Base-by-base conservation (phyloP, 164 flowering plant genomes). In the Paratinospora sagittata region DNA sequence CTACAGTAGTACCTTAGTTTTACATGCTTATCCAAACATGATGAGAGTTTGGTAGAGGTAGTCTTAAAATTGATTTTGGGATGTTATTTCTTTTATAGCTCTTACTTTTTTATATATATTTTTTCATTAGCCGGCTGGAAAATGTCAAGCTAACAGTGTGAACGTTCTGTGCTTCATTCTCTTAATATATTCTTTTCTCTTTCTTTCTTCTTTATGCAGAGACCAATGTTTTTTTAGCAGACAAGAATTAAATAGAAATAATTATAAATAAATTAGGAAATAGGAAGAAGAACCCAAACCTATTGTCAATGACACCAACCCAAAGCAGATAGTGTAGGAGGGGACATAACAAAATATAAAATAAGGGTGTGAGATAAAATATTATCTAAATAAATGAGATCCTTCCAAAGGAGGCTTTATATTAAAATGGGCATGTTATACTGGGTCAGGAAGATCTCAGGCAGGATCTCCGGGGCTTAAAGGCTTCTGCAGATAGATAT, bases 391-490 rank as follows among this genome's bases (percentile, higher is more conserved):
- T 73, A 23, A 65, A 33, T 67, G 61, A 64, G 78, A 78, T 71
- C 71, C 80, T 77, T 83, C 82, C 83, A 78, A 78, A 75, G 68
- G 68, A 77, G 79, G 74, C 76, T 73, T 72, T 72, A 70, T 76
- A 71, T 45, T 71, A 75, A 72, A 74, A 57, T 72, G 61, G 70
- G 77, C 81, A 82, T 80, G 85, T 75, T 80, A 78, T 73, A 65
- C 71, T 84, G 81, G 88, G 85, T 85, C 84, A 78, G 86, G 84
- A 79, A 84, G 85, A 83, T 85, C 86, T 76, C 75, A 78, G 85
- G 86, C 89, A 85, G 84, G 85, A 89, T 85, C 85, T 82, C 62
- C 69, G 45, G 69, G 84, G 76, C 67, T 72, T 72, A 57, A 74
- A 80, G 73, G 74, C 10, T 78, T 58, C 67, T 67, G 75, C 75